phyloP scores from a whole-genome alignment of 192 early-diverging fungal genomes.

The Diversispora epigaea region DNA sequence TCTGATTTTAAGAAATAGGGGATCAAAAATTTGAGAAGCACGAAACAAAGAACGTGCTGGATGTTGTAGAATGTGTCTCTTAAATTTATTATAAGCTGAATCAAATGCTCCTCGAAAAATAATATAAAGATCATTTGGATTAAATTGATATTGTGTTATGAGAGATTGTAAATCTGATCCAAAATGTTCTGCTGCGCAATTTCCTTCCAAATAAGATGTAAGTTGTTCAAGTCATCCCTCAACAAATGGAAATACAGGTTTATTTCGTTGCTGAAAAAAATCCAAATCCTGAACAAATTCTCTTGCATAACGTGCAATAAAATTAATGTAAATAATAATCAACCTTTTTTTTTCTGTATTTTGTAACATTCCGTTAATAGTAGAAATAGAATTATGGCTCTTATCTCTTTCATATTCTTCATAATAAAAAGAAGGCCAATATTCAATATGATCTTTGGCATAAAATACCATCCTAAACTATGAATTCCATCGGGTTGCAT shows the following conservation, averaged over 20 bases:
- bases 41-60: not conserved
- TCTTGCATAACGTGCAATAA: too few relatives aligned
- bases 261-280: too few relatives aligned
- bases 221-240: not conserved
- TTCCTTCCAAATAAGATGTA: slow-evolving; percentile 1
- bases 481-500: too few relatives aligned
- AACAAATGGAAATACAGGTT: not conserved
- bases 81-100: slow-evolving; percentile 1
- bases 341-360: too few relatives aligned
- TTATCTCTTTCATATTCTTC: slow-evolving; percentile 15
- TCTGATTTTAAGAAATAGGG: not conserved
- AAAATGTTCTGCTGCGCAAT: not conserved
- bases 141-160: not conserved
- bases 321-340: too few relatives aligned
- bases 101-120: slow-evolving; percentile 5
- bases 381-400: not conserved
- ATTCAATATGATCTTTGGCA: slow-evolving; percentile 7
- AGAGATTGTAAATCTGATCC: not conserved
- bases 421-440: not conserved
- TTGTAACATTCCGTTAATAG: too few relatives aligned
- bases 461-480: too few relatives aligned
- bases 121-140: not conserved
- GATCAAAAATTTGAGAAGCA: not conserved
- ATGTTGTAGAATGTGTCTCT: not conserved
- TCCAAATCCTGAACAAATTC: slow-evolving; percentile 14